These are phyloP conservation scores for Fusarium drepaniforme DNA, from an alignment of 2,329 filamentous ascomycete genomes.

Conservation along the genomic window DNA sequence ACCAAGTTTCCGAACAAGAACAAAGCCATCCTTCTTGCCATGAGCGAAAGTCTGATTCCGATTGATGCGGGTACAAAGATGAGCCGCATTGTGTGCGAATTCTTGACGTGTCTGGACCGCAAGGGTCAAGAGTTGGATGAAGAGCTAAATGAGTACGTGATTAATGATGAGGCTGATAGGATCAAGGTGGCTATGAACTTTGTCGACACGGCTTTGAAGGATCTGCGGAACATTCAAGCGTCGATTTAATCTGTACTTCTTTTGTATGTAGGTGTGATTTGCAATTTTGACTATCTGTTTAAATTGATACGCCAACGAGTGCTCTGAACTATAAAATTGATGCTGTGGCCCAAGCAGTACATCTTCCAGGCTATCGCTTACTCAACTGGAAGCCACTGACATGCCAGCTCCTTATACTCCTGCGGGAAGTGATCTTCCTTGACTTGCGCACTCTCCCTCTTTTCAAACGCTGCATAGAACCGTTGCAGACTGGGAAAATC, in stretches of 20 bases:
- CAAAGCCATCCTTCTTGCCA: background rate
- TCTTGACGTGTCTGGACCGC: background rate
- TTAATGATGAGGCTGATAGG: background rate
- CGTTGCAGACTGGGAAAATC: constrained; percentile 7
- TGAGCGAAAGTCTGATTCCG: background rate
- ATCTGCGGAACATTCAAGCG: background rate
- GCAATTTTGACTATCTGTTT: background rate
- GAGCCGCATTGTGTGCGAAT: background rate
- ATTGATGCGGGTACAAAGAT: background rate
- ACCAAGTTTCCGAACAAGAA: background rate
- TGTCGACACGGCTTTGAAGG: background rate
- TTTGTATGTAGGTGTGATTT: background rate
- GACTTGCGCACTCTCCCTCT: constrained; percentile 21
- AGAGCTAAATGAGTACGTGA: background rate
- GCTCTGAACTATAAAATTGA: background rate
- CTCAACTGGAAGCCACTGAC: constrained; percentile 29
- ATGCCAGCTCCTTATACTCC: constrained; percentile 13
- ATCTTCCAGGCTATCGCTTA: background rate
- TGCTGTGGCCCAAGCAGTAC: background rate
- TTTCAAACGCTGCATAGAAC: constrained; percentile 25
- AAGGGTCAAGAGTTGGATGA: background rate
- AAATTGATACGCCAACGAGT: background rate
- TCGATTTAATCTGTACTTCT: background rate
- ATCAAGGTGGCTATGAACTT: background rate
- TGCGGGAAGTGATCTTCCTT: constrained; percentile 16